Evolutionary conservation across 345 rosid genomes (phyloP).

Genomic region (Hypericum perforatum): DNA sequence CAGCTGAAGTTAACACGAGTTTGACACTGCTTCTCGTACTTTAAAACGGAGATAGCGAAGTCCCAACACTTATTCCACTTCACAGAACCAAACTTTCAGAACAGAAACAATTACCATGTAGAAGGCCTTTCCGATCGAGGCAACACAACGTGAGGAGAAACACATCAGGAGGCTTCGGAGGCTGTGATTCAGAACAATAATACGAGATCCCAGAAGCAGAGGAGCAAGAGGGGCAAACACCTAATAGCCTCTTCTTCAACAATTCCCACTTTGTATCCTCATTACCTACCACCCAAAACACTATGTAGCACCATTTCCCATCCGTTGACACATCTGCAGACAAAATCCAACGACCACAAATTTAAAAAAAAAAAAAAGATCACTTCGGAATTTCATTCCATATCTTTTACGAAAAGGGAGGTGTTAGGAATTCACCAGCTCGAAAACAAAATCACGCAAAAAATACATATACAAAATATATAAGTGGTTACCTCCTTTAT

Average conservation of each 20-base stretch:
- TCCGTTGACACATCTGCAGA: constrained; percentile 49
- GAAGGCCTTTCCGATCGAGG: constrained; percentile 37
- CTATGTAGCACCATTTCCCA: constrained; percentile 64
- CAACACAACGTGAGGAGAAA: constrained; percentile 61
- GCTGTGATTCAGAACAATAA: constrained; percentile 31
- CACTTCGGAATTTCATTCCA: too few species aligned
- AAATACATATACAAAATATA: too few species aligned
- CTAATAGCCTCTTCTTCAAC: constrained; percentile 52
- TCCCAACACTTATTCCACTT: too few species aligned
- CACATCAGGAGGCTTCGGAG: constrained; percentile 36
- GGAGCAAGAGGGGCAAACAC: constrained; percentile 53
- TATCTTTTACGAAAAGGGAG: too few species aligned
- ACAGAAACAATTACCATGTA: constrained; percentile 49
- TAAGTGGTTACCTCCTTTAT: too few species aligned
- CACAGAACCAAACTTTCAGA: background rate
- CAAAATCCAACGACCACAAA: background rate
- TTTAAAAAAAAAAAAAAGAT: background rate
- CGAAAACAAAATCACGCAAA: too few species aligned
- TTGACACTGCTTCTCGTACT: too few species aligned
- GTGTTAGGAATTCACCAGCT: too few species aligned
- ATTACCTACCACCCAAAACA: constrained; percentile 58
- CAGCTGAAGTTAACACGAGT: too few species aligned
- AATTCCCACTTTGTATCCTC: constrained; percentile 43
- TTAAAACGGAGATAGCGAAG: too few species aligned
- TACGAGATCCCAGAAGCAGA: constrained; percentile 45